Base-by-base conservation (phyloP, 345 rosid genomes). In the Lepidium sativum region DNA sequence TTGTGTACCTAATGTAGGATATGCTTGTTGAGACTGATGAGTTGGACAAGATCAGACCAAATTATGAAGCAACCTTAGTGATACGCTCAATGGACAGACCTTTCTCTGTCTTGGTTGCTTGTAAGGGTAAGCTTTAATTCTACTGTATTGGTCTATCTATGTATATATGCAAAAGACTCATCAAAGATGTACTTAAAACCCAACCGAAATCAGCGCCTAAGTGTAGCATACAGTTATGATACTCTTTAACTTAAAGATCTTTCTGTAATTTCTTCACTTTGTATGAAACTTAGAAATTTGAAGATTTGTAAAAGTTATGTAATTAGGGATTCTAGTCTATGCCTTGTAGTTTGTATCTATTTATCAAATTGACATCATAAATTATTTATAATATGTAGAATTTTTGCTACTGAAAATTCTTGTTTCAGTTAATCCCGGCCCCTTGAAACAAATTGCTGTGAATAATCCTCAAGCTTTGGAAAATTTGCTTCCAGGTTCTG, bases 401-500 rank as follows among this genome's bases (percentile, higher is more conserved):
- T 55, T 74, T 47, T 48, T 39, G 23, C 6, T 16, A n/a, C n/a
- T 5, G 7, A 23, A 10, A n/a, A 51, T 11, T 15, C 11, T 54
- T 35, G 18, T 66, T 43, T 73, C 78, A 86, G 92, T 86, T 63
- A 23, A 38, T 35, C 92, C 96, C 8, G 92, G 88, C 42, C 48
- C 73, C 31, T 12, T 77, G 47, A 29, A 79, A 15, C 53, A 14
- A 33, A 73, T 84, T 11, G 54, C 5, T 33, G 56, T 59, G 56
- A 59, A 60, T 49, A 67, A 80, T 67, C 56, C 58, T 7, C 35
- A 40, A 18, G 62, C 57, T 27, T 74, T 70, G 23, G 69, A 73
- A 42, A 67, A 56, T 41, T 48, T 86, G 73, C 75, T 74, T 66
- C 86, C 85, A 12, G 86, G 77, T 41, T 79, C 61, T n/a, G 60